Percentiles rank a stretch among this genome's conserved stretches.
phyloP scores from a whole-genome alignment of 2,329 filamentous ascomycete species.

The Ophiostoma sp. region DNA sequence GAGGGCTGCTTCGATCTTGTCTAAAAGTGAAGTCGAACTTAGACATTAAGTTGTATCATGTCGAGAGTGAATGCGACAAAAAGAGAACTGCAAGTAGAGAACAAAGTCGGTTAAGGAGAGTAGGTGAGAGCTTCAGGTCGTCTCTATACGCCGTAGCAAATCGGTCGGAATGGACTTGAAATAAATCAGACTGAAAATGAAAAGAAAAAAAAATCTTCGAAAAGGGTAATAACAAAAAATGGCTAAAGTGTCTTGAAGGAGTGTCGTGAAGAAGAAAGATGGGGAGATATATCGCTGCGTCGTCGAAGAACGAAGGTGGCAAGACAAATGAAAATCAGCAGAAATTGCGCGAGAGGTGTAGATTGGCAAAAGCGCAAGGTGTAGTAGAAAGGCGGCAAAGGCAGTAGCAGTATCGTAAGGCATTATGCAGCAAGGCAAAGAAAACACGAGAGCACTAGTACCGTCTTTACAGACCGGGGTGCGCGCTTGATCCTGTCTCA shows the following conservation, averaged over 20 bases:
- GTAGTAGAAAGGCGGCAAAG: neutral
- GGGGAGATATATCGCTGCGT: slow-evolving; percentile 18
- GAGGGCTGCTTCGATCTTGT: neutral
- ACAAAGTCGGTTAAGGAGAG: slow-evolving; percentile 1
- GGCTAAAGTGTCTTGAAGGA: slow-evolving; percentile 16
- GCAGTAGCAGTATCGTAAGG: slow-evolving; percentile 30
- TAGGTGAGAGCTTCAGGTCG: slow-evolving; percentile 15
- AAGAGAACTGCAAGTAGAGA: neutral
- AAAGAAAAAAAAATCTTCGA: slow-evolving; percentile 6
- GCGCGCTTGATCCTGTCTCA: slow-evolving; percentile 51
- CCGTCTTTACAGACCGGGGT: slow-evolving; percentile 26
- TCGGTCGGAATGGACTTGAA: slow-evolving; percentile 11
- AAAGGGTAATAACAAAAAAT: neutral
- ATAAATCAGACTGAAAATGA: slow-evolving; percentile 10
- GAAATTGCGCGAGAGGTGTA: slow-evolving; percentile 1
- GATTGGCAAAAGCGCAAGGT: slow-evolving; percentile 19
- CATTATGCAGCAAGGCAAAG: slow-evolving; percentile 29
- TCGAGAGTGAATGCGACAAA: slow-evolving; percentile 4
- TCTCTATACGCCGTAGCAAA: slow-evolving; percentile 21
- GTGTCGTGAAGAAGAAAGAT: slow-evolving; percentile 20
- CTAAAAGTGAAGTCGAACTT: slow-evolving; percentile 6
- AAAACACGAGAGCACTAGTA: neutral
- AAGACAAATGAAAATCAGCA: slow-evolving; percentile 15
- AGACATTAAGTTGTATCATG: slow-evolving; percentile 21
- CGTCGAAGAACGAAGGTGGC: slow-evolving; percentile 17